phyloP scores from a whole-genome alignment of 306 rosid species.

The Vigna trinervia region DNA sequence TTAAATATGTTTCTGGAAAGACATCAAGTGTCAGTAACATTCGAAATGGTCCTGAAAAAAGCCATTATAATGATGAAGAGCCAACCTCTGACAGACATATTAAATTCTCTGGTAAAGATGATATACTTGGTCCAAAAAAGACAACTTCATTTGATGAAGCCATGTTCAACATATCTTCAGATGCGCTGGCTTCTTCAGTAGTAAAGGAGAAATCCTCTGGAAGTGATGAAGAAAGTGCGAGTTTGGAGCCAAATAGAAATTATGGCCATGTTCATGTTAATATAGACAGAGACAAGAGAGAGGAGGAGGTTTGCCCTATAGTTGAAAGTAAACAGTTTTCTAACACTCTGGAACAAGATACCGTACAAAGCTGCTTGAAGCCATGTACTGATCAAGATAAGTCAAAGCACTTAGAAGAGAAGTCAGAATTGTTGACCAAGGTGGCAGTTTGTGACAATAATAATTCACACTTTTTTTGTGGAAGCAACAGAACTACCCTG shows the following conservation, averaged over 20 bases:
- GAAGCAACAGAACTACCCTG: constrained; percentile 48
- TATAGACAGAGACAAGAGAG: constrained; percentile 47
- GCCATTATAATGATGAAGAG: constrained; percentile 46
- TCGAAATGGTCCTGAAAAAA: constrained; percentile 51
- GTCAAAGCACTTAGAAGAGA: constrained; percentile 50
- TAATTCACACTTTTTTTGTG: constrained; percentile 49
- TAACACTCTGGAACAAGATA: constrained; percentile 48
- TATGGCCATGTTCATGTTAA: constrained; percentile 38
- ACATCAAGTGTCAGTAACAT: constrained; percentile 48
- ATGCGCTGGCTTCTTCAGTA: constrained; percentile 51
- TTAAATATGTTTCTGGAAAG: constrained; percentile 52
- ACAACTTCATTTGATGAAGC: constrained; percentile 53
- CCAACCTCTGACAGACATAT: constrained; percentile 55
- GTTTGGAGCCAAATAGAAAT: constrained; percentile 51
- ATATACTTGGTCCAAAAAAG: constrained; percentile 56
- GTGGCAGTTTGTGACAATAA: constrained; percentile 49
- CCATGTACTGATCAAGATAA: constrained; percentile 55
- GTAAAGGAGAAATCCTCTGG: constrained; percentile 56
- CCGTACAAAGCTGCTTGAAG: constrained; percentile 50
- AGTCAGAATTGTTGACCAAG: constrained; percentile 47
- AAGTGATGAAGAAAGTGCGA: constrained; percentile 58
- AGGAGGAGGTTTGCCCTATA: constrained; percentile 48
- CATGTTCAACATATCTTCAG: constrained; percentile 54
- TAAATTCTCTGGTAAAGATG: constrained; percentile 63
- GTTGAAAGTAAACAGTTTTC: constrained; percentile 62